Percentiles rank a stretch among this genome's conserved stretches.
phyloP scores from a whole-genome alignment of 306 rosid genomes.

The Pterocarpus macrocarpus region DNA sequence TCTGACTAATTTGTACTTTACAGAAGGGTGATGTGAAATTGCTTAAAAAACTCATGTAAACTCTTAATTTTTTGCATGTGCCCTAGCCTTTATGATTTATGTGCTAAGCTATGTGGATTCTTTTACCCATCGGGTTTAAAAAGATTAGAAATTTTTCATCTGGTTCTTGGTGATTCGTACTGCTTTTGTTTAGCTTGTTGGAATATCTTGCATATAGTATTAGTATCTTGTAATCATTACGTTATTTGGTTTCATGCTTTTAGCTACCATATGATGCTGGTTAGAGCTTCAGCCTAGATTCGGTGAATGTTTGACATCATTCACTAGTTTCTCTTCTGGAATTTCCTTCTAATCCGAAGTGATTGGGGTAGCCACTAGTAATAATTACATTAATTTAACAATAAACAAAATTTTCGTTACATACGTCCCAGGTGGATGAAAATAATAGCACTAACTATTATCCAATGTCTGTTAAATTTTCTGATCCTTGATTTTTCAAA shows the following conservation, averaged over 20 bases:
- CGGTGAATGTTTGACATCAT: slow-evolving; percentile 12
- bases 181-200: slow-evolving; percentile 15
- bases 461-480: not conserved
- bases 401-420: not conserved
- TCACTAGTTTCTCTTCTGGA: slow-evolving; percentile 6
- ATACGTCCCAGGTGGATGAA: slow-evolving; percentile 1
- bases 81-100: not conserved
- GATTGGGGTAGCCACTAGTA: not conserved
- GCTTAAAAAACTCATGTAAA: not conserved
- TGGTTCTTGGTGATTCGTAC: not conserved
- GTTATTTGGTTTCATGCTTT: not conserved
- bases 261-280: not conserved
- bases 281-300: not conserved
- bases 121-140: slow-evolving; percentile 16
- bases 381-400: slow-evolving; percentile 11
- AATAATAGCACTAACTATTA: not conserved
- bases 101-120: not conserved
- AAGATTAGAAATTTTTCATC: slow-evolving; percentile 9
- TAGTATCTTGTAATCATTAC: slow-evolving; percentile 14
- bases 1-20: slow-evolving; percentile 27
- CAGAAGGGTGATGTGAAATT: slow-evolving; percentile 16
- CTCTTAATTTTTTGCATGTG: slow-evolving; percentile 16
- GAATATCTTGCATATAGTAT: slow-evolving; percentile 30
- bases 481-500: not conserved
- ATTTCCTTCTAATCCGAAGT: not conserved